Conservation (phyloP, 768 basidiomycete species). For the Scleroderma bovista region DNA sequence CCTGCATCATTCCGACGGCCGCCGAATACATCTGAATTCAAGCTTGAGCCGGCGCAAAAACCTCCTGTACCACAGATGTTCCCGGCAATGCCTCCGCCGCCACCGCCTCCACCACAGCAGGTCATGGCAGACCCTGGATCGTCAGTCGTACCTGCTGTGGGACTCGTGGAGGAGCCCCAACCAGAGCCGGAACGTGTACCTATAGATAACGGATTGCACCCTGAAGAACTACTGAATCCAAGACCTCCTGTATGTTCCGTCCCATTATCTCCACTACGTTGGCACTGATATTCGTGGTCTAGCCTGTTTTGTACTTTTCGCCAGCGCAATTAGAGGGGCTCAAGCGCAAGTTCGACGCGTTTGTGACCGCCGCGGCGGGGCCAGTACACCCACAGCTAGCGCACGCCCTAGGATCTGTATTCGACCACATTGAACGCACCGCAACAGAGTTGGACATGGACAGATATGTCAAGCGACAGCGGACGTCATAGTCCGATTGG, state of each 20-base stretch:
- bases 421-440: constrained; percentile 30
- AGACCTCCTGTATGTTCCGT: constrained; percentile 11
- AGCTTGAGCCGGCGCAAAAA: constrained; percentile 25
- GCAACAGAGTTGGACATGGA: constrained; percentile 20
- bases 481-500: constrained; percentile 12
- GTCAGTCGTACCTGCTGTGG: background rate
- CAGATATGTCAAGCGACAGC: constrained; percentile 21
- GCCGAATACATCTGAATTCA: constrained; percentile 29
- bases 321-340: constrained; percentile 27
- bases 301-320: constrained; percentile 26
- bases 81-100: constrained; percentile 6
- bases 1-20: constrained; percentile 29
- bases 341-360: constrained; percentile 27
- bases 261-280: background rate
- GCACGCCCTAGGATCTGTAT: constrained; percentile 28
- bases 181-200: constrained; percentile 13
- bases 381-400: constrained; percentile 27
- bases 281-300: background rate
- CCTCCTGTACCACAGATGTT: constrained; percentile 9
- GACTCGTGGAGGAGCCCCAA: constrained; percentile 3
- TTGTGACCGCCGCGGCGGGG: constrained; percentile 27
- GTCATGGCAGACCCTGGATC: background rate
- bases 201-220: constrained; percentile 10
- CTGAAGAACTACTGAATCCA: constrained; percentile 16
- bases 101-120: background rate